phyloP scores from a whole-genome alignment of 2,329 filamentous ascomycete genomes.

The Cercospora brassicicola region DNA sequence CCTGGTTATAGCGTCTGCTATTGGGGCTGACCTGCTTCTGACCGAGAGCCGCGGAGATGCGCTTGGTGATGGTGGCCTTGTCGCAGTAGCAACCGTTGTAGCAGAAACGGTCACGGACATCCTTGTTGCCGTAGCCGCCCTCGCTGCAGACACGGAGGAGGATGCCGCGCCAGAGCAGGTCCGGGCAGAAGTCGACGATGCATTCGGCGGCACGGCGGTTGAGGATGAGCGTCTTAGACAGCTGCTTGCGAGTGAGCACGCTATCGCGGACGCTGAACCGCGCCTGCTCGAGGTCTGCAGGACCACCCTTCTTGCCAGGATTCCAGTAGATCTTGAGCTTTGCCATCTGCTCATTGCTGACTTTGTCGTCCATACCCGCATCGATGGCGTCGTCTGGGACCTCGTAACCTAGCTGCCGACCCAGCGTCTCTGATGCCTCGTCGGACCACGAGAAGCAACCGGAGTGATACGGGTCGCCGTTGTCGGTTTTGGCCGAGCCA shows the following conservation, averaged over 20 bases:
- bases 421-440: conserved; percentile 20
- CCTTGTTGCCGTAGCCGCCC: conserved; percentile 37
- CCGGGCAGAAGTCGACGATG: conserved; percentile 42
- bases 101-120: conserved; percentile 39
- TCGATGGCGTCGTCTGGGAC: conserved; percentile 34
- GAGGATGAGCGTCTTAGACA: conserved; percentile 32
- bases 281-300: conserved; percentile 36
- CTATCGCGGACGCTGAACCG: conserved; percentile 38
- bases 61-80: conserved; percentile 41
- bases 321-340: conserved; percentile 38
- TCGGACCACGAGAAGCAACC: conserved; percentile 36
- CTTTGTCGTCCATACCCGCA: conserved; percentile 30
- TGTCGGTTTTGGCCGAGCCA: conserved; percentile 24
- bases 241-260: conserved; percentile 37
- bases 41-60: conserved; percentile 38
- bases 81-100: conserved; percentile 40
- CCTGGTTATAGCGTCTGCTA: conserved; percentile 25
- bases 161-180: conserved; percentile 38
- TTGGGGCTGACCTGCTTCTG: conserved; percentile 37
- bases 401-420: conserved; percentile 20
- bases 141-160: conserved; percentile 40
- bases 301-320: conserved; percentile 37
- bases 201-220: conserved; percentile 37
- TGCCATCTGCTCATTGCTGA: conserved; percentile 29
- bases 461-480: conserved; percentile 34